These are phyloP conservation scores for Cladosporium oxysporum DNA, from an alignment of 2,329 filamentous ascomycete species.

Conservation along the genomic window DNA sequence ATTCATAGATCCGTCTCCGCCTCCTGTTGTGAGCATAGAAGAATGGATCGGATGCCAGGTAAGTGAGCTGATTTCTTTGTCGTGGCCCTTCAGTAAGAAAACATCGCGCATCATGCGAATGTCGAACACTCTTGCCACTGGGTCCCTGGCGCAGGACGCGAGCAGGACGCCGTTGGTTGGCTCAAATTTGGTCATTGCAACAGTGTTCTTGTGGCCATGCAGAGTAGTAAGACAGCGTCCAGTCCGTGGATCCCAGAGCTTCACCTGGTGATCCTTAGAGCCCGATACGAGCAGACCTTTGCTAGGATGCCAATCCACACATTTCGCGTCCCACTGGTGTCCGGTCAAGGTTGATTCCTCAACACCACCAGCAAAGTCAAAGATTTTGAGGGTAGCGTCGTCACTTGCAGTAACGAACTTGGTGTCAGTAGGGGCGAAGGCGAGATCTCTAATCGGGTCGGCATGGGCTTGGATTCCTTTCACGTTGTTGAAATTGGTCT, in stretches of 20 bases:
- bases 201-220: conserved; percentile 95
- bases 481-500: conserved; percentile 98
- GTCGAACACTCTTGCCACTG: conserved; percentile 91
- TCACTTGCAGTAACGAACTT: conserved; percentile 97
- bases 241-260: conserved; percentile 96
- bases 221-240: conserved; percentile 88
- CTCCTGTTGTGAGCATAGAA: conserved; percentile 85
- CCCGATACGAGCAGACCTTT: conserved; percentile 94
- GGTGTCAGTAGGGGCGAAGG: conserved; percentile 89
- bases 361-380: conserved; percentile 85
- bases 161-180: conserved; percentile 79
- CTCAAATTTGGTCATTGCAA: conserved; percentile 90
- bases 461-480: conserved; percentile 89
- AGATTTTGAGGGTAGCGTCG: conserved; percentile 90
- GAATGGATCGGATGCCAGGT: conserved; percentile 93
- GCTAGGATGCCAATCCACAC: conserved; percentile 94
- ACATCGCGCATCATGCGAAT: conserved; percentile 98
- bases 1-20: conserved; percentile 83
- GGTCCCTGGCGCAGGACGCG: conserved; percentile 89
- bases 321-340: conserved; percentile 98
- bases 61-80: conserved; percentile 92
- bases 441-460: conserved; percentile 85
- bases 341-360: conserved; percentile 83
- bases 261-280: conserved; percentile 95
- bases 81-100: conserved; percentile 86